A percentile compares a stretch with the other conserved stretches of the same genome.
Conservation (phyloP, 257 asterid species). For the Coffea canephora region DNA sequence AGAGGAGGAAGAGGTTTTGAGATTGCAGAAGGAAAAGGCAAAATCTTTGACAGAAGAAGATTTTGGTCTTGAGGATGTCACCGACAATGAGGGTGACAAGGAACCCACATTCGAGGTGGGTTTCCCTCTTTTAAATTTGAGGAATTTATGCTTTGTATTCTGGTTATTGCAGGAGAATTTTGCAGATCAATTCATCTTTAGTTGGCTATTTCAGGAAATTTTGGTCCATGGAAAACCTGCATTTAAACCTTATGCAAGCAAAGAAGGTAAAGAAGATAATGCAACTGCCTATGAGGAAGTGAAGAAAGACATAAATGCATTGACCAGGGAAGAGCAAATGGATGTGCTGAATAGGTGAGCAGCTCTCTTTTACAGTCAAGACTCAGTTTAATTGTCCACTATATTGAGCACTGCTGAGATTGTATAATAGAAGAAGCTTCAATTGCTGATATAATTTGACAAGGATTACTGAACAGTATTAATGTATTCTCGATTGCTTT, state of each 20-base stretch:
- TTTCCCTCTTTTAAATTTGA: background rate
- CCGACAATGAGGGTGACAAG: constrained; percentile 43
- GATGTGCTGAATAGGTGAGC: constrained; percentile 75
- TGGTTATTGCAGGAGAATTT: background rate
- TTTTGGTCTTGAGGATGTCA: constrained; percentile 68
- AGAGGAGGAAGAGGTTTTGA: constrained; percentile 75
- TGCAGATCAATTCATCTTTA: background rate
- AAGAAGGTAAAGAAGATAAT: constrained; percentile 43
- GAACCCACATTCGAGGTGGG: constrained; percentile 79
- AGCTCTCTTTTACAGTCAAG: constrained; percentile 12
- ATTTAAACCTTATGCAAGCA: constrained; percentile 36
- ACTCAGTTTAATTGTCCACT: background rate
- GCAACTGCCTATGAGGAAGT: constrained; percentile 55
- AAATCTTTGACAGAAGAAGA: constrained; percentile 54
- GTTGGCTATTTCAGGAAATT: constrained; percentile 51
- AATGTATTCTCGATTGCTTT: background rate
- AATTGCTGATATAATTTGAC: background rate
- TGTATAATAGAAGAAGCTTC: background rate
- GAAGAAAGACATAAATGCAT: constrained; percentile 66
- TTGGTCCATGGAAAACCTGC: constrained; percentile 46
- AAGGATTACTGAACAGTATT: background rate
- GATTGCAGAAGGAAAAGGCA: constrained; percentile 55
- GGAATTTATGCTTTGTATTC: background rate
- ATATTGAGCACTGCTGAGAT: background rate
- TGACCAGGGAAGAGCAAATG: constrained; percentile 90